Percentiles rank a stretch among this genome's conserved stretches.
These are phyloP conservation scores for Lactarius akahatsu DNA, from an alignment of 768 basidiomycete species.

Conservation along the genomic window DNA sequence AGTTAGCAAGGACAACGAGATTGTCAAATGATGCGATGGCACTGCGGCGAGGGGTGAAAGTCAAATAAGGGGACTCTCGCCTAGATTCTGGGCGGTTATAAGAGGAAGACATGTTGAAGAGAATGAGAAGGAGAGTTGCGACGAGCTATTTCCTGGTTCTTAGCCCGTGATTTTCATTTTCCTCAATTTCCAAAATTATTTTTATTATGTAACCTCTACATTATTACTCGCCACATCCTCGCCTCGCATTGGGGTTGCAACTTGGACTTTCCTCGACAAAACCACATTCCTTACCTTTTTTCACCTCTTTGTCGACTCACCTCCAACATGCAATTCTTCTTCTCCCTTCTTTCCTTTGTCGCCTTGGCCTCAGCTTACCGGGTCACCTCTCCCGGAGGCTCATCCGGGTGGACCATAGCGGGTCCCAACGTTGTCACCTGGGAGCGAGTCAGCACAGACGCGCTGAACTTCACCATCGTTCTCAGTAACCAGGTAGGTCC, in stretches of 20 bases:
- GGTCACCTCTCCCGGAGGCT: conserved; percentile 42
- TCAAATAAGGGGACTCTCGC: conserved; percentile 42
- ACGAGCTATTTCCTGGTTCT: not conserved
- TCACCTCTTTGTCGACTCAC: conserved; percentile 4
- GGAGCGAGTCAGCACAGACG: conserved; percentile 65
- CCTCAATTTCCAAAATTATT: not conserved
- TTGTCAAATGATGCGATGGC: conserved; percentile 81
- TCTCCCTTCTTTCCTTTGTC: conserved; percentile 46
- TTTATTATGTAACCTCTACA: not conserved
- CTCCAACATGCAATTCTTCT: conserved; percentile 44
- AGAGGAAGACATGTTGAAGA: conserved; percentile 1
- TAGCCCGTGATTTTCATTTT: not conserved
- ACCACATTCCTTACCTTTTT: conserved; percentile 20
- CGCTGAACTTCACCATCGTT: conserved; percentile 63
- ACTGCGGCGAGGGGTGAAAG: conserved; percentile 48
- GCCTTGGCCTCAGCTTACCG: conserved; percentile 60
- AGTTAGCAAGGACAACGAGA: conserved; percentile 79
- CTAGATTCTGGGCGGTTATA: conserved; percentile 16
- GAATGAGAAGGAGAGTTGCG: not conserved
- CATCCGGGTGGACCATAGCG: conserved; percentile 57
- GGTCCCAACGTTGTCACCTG: conserved; percentile 54
- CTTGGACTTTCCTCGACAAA: conserved; percentile 13
- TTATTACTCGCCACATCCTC: not conserved
- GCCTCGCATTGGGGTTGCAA: not conserved
- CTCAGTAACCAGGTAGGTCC: conserved; percentile 60